phyloP scores from a whole-genome alignment of 352 stramenopile genomes.

The Globisporangium acanthophoron region DNA sequence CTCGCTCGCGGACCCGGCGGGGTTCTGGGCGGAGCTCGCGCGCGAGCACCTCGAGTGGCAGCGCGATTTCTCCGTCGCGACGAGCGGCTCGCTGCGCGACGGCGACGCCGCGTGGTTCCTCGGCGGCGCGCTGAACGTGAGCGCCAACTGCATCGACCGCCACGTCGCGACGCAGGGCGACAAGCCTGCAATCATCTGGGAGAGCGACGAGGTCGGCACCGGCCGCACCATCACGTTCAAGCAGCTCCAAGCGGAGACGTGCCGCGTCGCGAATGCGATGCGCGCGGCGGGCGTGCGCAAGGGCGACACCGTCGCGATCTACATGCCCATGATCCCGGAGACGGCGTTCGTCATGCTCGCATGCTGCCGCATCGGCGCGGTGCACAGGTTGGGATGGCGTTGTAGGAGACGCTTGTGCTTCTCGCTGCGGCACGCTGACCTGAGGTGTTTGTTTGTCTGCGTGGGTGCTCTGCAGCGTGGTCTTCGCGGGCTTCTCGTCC shows the following conservation, averaged over 20 bases:
- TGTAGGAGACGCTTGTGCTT: background rate
- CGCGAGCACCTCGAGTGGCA: conserved; percentile 92
- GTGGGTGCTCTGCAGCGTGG: conserved; percentile 55
- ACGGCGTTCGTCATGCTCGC: conserved; percentile 97
- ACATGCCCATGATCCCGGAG: conserved; percentile 99
- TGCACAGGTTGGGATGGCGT: conserved; percentile 53
- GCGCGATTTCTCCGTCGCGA: conserved; percentile 85
- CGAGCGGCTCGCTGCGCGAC: conserved; percentile 83
- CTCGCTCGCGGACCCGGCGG: conserved; percentile 81
- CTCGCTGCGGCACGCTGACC: background rate
- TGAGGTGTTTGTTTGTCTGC: background rate
- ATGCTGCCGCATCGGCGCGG: conserved; percentile 95
- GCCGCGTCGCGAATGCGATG: conserved; percentile 90
- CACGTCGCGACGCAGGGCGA: conserved; percentile 80
- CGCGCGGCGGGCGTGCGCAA: conserved; percentile 52
- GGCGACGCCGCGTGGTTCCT: conserved; percentile 95
- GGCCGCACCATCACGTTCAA: conserved; percentile 88
- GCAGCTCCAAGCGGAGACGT: conserved; percentile 88
- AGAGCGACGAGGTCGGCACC: conserved; percentile 94
- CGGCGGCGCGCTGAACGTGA: conserved; percentile 94
- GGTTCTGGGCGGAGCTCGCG: conserved; percentile 92
- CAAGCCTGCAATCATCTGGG: conserved; percentile 96
- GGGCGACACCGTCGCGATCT: conserved; percentile 92
- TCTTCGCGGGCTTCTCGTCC: conserved; percentile 96
- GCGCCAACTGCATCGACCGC: conserved; percentile 94